Base-by-base conservation (phyloP, 2,329 filamentous ascomycete species). In the Monosporascus sp. region DNA sequence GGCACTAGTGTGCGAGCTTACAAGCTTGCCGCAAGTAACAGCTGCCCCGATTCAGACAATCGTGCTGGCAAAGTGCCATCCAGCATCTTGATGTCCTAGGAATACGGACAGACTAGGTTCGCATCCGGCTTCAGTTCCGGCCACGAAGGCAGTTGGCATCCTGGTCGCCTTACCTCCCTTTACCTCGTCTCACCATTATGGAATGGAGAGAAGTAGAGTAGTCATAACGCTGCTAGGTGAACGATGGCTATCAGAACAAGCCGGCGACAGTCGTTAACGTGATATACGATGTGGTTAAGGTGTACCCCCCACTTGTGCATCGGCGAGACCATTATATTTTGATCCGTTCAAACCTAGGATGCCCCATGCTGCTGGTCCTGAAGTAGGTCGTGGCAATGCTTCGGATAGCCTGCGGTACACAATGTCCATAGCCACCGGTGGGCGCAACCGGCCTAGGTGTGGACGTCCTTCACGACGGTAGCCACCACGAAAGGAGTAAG, bases 181-280 rank as follows among this genome's bases (percentile, higher is more conserved):
- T 3, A 78, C 66, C 1, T 65, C 61, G 1, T 65, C 65, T 48
- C 70, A 61, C 53, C 67, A 71, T 56, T 80, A 75, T 1, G 74
- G 70, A 16, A 75, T 70, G 1, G 78, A 74, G 3, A 82, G 69
- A 2, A 81, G 60, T 0, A 78, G 78, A 41, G 70, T 74, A 1
- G 77, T 75, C 0, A 81, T 75, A 0, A 78, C 75, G 0, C 78
- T 0, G 77, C 73, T 0, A 78, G 79, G 57, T 82, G 79, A 45
- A 82, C 81, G 56, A 81, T 78, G 5, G 76, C 81, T 47, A 78
- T 76, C 1, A 81, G 68, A 57, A 81, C 78, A 1, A 78, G 81
- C 60, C 82, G 78, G 55, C 82, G 79, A 61, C 81, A 82, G 59
- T 82, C 78, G 53, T 81, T 75, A 3, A 80, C 76, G 55, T 81